Percentiles rank a stretch among this genome's conserved stretches.
Evolutionary conservation across 352 stramenopile genomes (phyloP).

Genomic region (Globisporangium perplexum): DNA sequence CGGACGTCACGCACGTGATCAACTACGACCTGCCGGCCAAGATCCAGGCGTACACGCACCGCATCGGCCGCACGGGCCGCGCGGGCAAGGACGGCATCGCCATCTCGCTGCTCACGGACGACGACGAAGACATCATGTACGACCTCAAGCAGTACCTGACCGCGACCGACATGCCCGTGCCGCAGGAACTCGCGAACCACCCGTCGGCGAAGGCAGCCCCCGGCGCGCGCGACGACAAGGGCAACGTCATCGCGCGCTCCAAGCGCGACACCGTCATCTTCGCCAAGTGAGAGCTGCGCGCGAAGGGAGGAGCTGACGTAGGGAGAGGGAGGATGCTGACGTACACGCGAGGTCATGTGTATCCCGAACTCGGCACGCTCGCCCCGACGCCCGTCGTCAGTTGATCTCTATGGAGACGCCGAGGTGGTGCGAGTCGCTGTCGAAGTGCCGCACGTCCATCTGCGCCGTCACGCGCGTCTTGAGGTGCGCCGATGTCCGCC

Average conservation of each 20-base stretch:
- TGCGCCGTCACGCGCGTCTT: constrained; percentile 72
- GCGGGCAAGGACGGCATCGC: constrained; percentile 96
- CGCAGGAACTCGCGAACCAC: constrained; percentile 91
- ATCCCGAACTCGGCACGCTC: neutral
- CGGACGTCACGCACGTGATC: constrained; percentile 97
- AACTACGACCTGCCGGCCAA: constrained; percentile 98
- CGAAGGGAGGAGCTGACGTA: too few relatives aligned
- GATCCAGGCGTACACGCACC: constrained; percentile 98
- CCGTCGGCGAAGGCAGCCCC: constrained; percentile 87
- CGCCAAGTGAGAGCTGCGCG: too few relatives aligned
- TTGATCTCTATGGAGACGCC: constrained; percentile 82
- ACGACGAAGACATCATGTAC: constrained; percentile 96
- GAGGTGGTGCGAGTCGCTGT: constrained; percentile 79
- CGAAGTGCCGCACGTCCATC: constrained; percentile 80
- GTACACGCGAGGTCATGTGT: too few relatives aligned
- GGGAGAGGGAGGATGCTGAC: too few relatives aligned
- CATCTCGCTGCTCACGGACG: constrained; percentile 97
- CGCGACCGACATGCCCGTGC: constrained; percentile 92
- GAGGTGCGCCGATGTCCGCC: constrained; percentile 63
- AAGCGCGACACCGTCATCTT: constrained; percentile 88
- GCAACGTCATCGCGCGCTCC: constrained; percentile 80
- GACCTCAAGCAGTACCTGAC: constrained; percentile 96
- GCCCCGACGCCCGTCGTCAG: too few relatives aligned
- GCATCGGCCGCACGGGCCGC: constrained; percentile 97
- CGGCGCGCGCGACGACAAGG: constrained; percentile 77